A percentile compares a stretch with the other conserved stretches of the same genome.
Conservation (phyloP, 1,284 basidiomycete species). For the Phenoliferia sp. region DNA sequence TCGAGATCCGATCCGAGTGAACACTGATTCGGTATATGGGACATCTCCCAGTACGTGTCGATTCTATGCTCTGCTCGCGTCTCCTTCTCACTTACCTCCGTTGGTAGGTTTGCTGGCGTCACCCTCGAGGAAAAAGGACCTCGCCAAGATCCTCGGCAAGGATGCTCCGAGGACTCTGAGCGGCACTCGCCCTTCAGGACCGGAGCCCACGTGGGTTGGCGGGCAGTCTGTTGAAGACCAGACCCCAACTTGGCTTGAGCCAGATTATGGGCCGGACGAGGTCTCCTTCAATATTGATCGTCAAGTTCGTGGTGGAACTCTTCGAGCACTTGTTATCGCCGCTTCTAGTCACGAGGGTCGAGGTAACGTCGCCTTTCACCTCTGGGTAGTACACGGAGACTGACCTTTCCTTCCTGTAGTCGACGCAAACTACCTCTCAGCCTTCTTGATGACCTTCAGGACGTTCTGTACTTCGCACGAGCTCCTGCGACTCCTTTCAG, state of each 20-base stretch:
- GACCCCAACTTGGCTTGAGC: conserved; percentile 51
- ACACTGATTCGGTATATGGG: background rate
- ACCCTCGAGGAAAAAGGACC: conserved; percentile 50
- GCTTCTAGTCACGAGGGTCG: conserved; percentile 75
- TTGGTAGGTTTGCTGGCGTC: background rate
- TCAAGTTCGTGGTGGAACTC: conserved; percentile 75
- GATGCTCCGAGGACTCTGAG: conserved; percentile 6
- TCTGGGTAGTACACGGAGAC: conserved; percentile 1
- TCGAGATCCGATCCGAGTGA: background rate
- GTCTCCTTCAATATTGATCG: conserved; percentile 73
- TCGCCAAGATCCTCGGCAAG: conserved; percentile 67
- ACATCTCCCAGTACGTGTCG: too few relatives aligned
- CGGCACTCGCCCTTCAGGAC: too few relatives aligned
- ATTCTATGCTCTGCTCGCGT: background rate
- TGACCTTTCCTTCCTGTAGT: conserved; percentile 28
- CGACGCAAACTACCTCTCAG: conserved; percentile 77
- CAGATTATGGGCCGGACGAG: conserved; percentile 71
- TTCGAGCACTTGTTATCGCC: conserved; percentile 77
- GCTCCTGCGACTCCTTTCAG: conserved; percentile 76
- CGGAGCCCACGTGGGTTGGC: too few relatives aligned
- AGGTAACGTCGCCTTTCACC: conserved; percentile 11
- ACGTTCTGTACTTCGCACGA: conserved; percentile 86
- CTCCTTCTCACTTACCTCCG: background rate
- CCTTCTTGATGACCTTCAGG: conserved; percentile 95
- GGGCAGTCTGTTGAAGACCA: conserved; percentile 5